Evolutionary conservation across 2,329 filamentous ascomycete genomes (phyloP).

Genomic region (Stachybotrys chartarum): DNA sequence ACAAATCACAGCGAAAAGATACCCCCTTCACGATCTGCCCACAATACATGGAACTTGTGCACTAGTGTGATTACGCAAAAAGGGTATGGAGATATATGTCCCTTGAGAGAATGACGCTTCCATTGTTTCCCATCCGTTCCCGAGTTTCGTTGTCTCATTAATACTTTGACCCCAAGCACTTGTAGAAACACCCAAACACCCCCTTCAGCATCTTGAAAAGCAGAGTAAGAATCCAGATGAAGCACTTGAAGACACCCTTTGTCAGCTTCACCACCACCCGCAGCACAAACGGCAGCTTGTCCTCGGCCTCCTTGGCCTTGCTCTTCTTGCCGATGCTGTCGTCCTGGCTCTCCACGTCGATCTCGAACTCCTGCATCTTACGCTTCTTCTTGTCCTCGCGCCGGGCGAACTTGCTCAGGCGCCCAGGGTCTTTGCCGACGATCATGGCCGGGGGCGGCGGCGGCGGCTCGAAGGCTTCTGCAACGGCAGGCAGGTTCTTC

Average conservation of each 20-base stretch:
- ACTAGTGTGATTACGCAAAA: too few species aligned
- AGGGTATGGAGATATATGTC: too few species aligned
- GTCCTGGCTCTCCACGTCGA: conserved; percentile 57
- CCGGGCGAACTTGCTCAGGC: conserved; percentile 22
- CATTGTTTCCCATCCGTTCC: neutral
- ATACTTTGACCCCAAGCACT: conserved; percentile 39
- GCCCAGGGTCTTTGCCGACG: conserved; percentile 14
- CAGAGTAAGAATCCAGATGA: conserved; percentile 52
- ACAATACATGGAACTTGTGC: too few species aligned
- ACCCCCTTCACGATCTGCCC: neutral
- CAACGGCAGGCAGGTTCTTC: conserved; percentile 30
- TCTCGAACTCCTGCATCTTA: conserved; percentile 48
- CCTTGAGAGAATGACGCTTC: conserved; percentile 10
- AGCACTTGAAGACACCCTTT: conserved; percentile 47
- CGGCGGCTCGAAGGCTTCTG: conserved; percentile 54
- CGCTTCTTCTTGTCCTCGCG: conserved; percentile 23
- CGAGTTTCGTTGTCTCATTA: conserved; percentile 12
- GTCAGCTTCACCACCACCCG: conserved; percentile 43
- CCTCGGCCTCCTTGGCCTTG: conserved; percentile 30
- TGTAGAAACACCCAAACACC: conserved; percentile 43
- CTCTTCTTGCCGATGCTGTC: conserved; percentile 31
- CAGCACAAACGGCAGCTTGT: conserved; percentile 43
- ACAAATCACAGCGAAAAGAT: neutral
- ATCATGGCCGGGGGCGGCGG: conserved; percentile 27
- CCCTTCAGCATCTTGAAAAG: conserved; percentile 45